phyloP scores from a whole-genome alignment of 352 stramenopile species.

The Globisporangium heterothallicum region DNA sequence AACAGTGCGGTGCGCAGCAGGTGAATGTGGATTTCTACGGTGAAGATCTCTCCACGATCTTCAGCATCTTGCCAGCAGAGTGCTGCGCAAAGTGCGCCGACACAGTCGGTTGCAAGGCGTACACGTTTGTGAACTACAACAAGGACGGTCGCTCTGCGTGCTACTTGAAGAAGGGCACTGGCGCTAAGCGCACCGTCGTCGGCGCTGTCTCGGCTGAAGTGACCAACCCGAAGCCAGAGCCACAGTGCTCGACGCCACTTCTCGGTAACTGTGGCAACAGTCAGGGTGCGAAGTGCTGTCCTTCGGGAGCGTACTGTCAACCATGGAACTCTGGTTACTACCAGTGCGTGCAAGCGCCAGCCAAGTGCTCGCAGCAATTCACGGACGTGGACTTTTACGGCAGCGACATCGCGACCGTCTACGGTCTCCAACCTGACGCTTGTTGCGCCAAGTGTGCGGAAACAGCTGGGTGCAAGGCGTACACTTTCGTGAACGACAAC shows the following conservation, averaged over 20 bases:
- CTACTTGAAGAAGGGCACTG: conserved; percentile 11
- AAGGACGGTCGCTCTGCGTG: conserved; percentile 3
- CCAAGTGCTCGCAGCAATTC: neutral
- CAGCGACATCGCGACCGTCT: conserved; percentile 15
- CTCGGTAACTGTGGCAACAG: conserved; percentile 19
- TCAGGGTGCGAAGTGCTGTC: conserved; percentile 23
- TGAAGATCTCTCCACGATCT: conserved; percentile 15
- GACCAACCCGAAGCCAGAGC: neutral
- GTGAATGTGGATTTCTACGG: conserved; percentile 8
- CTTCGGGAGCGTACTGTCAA: conserved; percentile 35
- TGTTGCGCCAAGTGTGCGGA: conserved; percentile 14
- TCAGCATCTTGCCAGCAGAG: conserved; percentile 8
- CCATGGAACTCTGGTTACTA: conserved; percentile 17
- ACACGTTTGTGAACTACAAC: conserved; percentile 23
- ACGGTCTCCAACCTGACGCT: conserved; percentile 10
- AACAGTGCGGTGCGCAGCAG: neutral
- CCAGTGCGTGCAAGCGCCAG: neutral
- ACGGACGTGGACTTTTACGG: conserved; percentile 11
- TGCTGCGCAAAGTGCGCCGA: conserved; percentile 13
- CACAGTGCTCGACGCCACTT: conserved; percentile 7
- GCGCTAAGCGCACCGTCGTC: conserved; percentile 6
- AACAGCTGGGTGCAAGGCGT: conserved; percentile 21
- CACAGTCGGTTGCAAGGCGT: conserved; percentile 19
- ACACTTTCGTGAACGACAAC: conserved; percentile 22
- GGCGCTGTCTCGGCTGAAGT: neutral